phyloP scores from a whole-genome alignment of 371 early-diverging fungal genomes.

The Basidiobolus meristosporus region DNA sequence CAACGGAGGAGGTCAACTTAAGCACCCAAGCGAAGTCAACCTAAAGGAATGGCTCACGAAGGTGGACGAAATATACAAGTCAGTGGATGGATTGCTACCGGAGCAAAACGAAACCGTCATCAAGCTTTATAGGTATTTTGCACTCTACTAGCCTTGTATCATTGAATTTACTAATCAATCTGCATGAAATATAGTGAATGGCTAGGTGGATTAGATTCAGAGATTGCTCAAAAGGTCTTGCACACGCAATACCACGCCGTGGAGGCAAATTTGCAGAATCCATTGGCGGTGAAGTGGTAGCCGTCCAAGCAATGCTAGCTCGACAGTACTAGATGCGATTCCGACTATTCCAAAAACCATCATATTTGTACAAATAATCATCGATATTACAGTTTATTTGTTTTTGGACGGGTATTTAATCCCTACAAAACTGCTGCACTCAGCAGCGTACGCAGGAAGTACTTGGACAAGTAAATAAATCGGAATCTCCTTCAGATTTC shows the following conservation, averaged over 20 bases:
- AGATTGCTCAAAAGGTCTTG: conserved; percentile 24
- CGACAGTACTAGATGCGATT: no score
- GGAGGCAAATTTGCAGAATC: conserved; percentile 31
- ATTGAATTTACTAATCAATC: not conserved
- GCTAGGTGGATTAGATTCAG: conserved; percentile 18
- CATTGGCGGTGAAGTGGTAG: conserved; percentile 60
- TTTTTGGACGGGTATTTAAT: no score
- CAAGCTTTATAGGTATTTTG: conserved; percentile 28
- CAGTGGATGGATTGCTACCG: conserved; percentile 18
- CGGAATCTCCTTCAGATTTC: no score
- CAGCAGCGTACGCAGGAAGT: no score
- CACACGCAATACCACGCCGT: conserved; percentile 65
- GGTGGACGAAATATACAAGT: conserved; percentile 31
- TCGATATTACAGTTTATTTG: no score
- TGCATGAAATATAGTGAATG: conserved; percentile 15
- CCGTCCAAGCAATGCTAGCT: no score
- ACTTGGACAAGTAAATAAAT: no score
- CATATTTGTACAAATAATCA: no score
- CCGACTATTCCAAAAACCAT: no score
- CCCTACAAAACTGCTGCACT: no score
- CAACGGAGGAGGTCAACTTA: conserved; percentile 80
- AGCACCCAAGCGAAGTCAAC: conserved; percentile 6
- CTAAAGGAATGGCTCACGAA: conserved; percentile 28
- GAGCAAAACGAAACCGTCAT: conserved; percentile 31
- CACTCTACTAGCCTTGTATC: not conserved